phyloP scores from a whole-genome alignment of 441 rosid species.

The Euphorbia schlechtendalii region DNA sequence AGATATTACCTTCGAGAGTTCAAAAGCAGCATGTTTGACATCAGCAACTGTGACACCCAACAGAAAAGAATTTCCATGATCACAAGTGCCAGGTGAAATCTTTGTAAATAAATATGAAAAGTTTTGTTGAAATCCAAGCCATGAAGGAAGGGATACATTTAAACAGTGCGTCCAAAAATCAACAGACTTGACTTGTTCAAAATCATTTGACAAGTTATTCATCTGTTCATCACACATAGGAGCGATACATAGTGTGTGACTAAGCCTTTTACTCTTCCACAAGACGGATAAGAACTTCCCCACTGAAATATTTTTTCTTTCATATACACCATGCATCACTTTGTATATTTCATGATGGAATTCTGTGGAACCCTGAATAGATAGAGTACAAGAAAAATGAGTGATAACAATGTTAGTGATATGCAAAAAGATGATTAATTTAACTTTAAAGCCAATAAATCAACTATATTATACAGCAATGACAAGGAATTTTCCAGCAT shows the following conservation, averaged over 20 bases:
- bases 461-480: slow-evolving; percentile 54
- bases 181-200: slow-evolving; percentile 37
- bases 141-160: slow-evolving; percentile 47
- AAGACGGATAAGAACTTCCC: slow-evolving; percentile 54
- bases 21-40: slow-evolving; percentile 49
- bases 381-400: slow-evolving; percentile 9
- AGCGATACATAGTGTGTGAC: slow-evolving; percentile 77
- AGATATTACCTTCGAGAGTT: slow-evolving; percentile 63
- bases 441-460: slow-evolving; percentile 76
- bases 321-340: slow-evolving; percentile 49
- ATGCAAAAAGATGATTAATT: slow-evolving; percentile 14
- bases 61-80: slow-evolving; percentile 25
- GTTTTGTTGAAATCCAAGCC: slow-evolving; percentile 58
- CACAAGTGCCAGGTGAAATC: slow-evolving; percentile 20
- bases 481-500: slow-evolving; percentile 38
- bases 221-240: slow-evolving; percentile 61
- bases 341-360: slow-evolving; percentile 44
- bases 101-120: slow-evolving; percentile 35
- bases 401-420: background rate
- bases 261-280: slow-evolving; percentile 84
- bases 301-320: slow-evolving; percentile 40
- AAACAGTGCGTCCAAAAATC: slow-evolving; percentile 70
- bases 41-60: slow-evolving; percentile 40
- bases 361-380: slow-evolving; percentile 54
- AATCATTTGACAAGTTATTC: slow-evolving; percentile 37